A percentile compares a stretch with the other conserved stretches of the same genome.
These are phyloP conservation scores for Penicillium sp. DNA, from an alignment of 2,329 filamentous ascomycete species.

Conservation along the genomic window DNA sequence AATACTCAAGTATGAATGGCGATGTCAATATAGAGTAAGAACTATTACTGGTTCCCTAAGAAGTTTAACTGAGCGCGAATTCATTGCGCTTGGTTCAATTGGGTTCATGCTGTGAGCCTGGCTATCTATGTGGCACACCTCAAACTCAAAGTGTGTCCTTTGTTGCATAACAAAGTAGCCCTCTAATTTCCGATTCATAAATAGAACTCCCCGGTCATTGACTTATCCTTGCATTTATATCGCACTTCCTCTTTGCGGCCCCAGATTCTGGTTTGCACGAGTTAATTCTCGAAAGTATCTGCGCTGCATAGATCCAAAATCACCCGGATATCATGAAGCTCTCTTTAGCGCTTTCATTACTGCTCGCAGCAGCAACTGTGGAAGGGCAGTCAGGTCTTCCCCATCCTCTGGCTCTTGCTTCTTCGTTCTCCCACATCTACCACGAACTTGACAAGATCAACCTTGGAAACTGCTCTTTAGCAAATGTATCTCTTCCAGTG, in stretches of 20 bases:
- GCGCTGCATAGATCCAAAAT: background rate
- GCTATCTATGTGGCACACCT: slow-evolving; percentile 1
- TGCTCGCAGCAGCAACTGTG: background rate
- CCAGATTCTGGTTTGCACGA: background rate
- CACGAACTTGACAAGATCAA: slow-evolving; percentile 22
- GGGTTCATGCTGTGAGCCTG: background rate
- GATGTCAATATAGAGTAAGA: background rate
- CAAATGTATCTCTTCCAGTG: slow-evolving; percentile 15
- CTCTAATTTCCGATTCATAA: background rate
- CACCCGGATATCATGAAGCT: slow-evolving; percentile 4
- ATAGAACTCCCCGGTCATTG: background rate
- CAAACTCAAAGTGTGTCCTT: slow-evolving; percentile 3
- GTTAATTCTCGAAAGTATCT: background rate
- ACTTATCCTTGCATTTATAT: background rate
- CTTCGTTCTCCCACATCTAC: slow-evolving; percentile 20
- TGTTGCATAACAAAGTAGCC: background rate
- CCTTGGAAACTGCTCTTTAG: slow-evolving; percentile 26
- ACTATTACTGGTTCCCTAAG: background rate
- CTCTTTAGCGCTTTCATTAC: background rate
- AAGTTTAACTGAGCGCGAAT: background rate
- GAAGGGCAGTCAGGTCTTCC: slow-evolving; percentile 9
- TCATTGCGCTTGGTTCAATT: background rate
- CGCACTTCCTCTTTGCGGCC: background rate
- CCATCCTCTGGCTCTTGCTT: slow-evolving; percentile 15
- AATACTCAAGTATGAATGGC: background rate